Conservation (phyloP, 768 basidiomycete genomes). For the Amanita thiersii region DNA sequence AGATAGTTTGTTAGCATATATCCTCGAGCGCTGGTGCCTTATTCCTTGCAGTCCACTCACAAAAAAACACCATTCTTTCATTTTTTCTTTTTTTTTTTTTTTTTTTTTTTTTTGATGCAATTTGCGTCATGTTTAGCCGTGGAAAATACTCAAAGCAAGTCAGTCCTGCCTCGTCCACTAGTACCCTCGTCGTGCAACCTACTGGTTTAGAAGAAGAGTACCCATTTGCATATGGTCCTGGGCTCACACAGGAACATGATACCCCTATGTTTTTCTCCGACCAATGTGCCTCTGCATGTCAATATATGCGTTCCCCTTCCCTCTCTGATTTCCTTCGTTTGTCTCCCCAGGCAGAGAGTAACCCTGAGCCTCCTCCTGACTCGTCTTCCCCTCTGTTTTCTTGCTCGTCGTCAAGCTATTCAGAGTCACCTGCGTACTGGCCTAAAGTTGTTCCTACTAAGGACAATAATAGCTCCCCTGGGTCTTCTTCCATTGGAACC, state of each 20-base stretch:
- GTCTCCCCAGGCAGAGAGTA: not conserved
- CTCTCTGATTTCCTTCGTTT: not conserved
- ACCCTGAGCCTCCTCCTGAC: conserved; percentile 1
- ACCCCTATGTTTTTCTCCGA: not conserved
- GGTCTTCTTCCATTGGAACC: too few relatives aligned
- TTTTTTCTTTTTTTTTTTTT: too few relatives aligned
- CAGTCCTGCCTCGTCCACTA: conserved; percentile 5
- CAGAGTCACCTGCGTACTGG: too few relatives aligned
- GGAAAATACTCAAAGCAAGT: not conserved
- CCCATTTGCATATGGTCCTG: not conserved
- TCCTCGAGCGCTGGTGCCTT: too few relatives aligned
- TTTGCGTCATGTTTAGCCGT: too few relatives aligned
- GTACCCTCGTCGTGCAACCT: conserved; percentile 2
- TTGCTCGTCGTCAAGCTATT: too few relatives aligned
- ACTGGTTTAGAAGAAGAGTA: not conserved
- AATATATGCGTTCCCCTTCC: conserved; percentile 6
- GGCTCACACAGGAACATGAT: not conserved
- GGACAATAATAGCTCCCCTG: too few relatives aligned
- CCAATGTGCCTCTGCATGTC: not conserved
- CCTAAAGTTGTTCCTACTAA: too few relatives aligned
- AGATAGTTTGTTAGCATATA: not conserved
- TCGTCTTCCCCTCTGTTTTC: conserved; percentile 4
- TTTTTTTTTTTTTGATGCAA: too few relatives aligned
- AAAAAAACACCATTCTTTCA: too few relatives aligned
- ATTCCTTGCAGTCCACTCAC: too few relatives aligned